phyloP scores from a whole-genome alignment of 208 protist species.

The Wallacemonas sp. region DNA sequence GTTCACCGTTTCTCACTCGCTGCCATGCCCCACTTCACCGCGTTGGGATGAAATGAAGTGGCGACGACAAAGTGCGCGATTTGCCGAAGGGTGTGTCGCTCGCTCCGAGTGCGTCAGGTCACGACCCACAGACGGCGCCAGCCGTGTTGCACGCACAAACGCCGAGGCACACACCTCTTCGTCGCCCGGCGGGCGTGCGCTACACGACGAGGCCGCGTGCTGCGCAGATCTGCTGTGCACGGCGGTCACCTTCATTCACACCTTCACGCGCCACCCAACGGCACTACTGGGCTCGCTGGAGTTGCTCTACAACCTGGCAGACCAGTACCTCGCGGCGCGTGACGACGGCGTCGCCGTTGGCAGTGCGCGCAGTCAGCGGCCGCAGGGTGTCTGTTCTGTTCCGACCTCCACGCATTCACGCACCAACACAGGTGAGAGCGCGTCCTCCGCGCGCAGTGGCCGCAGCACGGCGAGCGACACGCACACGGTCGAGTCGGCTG shows the following conservation, averaged over 20 bases:
- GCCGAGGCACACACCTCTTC: neutral
- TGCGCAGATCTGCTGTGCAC: neutral
- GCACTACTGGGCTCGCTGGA: conserved; percentile 2
- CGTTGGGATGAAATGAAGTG: neutral
- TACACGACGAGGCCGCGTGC: neutral
- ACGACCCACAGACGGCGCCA: no score
- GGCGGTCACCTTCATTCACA: neutral
- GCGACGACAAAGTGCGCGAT: neutral
- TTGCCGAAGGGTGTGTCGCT: no score
- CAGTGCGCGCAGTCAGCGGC: neutral
- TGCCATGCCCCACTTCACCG: neutral
- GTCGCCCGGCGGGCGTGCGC: neutral
- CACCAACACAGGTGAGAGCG: neutral
- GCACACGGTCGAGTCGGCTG: neutral
- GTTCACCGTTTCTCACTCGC: neutral
- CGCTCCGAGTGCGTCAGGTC: no score
- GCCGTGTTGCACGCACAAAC: no score
- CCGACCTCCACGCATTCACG: neutral
- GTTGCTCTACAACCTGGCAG: neutral
- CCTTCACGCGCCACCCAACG: conserved; percentile 4
- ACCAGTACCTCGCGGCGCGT: neutral
- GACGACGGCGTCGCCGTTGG: neutral
- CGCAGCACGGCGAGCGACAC: neutral
- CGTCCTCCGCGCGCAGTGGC: neutral
- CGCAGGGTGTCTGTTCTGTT: neutral